These are phyloP conservation scores for Tuber brumale DNA, from an alignment of 495 filamentous ascomycete genomes.

Conservation along the genomic window DNA sequence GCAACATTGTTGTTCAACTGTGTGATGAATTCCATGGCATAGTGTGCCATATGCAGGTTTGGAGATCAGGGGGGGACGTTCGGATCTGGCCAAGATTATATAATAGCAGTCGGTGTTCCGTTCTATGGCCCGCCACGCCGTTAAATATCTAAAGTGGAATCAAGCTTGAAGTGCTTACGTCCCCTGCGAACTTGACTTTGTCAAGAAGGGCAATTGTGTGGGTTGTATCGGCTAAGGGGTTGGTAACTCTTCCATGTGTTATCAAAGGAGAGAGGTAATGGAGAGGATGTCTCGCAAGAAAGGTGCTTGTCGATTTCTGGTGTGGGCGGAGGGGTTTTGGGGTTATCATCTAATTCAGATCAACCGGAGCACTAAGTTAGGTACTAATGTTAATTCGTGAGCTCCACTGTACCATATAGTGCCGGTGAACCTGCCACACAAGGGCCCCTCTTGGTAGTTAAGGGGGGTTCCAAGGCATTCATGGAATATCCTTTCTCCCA, in stretches of 20 bases:
- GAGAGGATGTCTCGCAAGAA: background rate
- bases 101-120: background rate
- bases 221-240: background rate
- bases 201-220: background rate
- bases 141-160: background rate
- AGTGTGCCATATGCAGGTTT: too few relatives aligned
- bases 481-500: background rate
- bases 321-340: background rate
- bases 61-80: too few relatives aligned
- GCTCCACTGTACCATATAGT: background rate
- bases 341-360: background rate
- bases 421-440: background rate
- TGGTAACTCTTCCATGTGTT: background rate
- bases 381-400: background rate
- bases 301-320: background rate
- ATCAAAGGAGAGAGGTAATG: background rate
- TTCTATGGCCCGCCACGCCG: background rate
- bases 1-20: too few relatives aligned
- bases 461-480: background rate
- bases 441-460: background rate
- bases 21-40: too few relatives aligned
- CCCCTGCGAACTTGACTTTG: background rate
- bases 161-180: background rate
- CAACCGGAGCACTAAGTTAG: background rate
- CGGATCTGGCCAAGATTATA: too few relatives aligned